Evolutionary conservation across 2,329 filamentous ascomycete genomes (phyloP), one percentile per base, ranked within the genome.

Genomic region (Fusarium lyarnte): DNA sequence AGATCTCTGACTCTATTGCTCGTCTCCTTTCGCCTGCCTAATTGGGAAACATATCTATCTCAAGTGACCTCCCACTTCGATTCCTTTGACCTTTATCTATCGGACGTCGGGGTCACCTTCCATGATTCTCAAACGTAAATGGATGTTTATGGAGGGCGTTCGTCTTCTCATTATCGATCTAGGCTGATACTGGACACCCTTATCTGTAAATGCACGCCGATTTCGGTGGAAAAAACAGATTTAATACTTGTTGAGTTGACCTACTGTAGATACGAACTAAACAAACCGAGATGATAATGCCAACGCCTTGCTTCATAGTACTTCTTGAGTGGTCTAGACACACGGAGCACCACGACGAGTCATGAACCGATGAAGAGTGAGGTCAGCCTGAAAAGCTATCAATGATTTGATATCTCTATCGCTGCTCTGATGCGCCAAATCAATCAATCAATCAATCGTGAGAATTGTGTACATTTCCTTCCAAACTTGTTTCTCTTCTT

Each of bases 21-120:
- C 36, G 52, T 73, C 71, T 74, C 71, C 70, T 43, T 73, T 73
- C 38, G 53, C 70, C 70, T 73, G 61, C 70, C 70, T 63, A 73
- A 71, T 73, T 27, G 43, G 70, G 70, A 51, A 67, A 49, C 14
- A 36, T 42, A 52, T 45, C 45, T 49, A 58, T 66, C 66, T 70
- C 60, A 51, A 43, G 49, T 29, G 47, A 53, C 61, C 42, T 49
- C 27, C 69, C 49, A 29, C 36, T 43, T 69, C n/a, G 39, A 49
- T 17, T 25, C n/a, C 12, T 25, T n/a, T 59, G 27, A 23, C 21
- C 21, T 47, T 29, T 57, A 39, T 53, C 36, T 52, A 69, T 51
- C 53, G 23, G n/a, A 36, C 25, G 21, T 41, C 68, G 60, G 54
- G 42, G 39, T 62, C 38, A 66, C 61, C 27, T 67, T 58, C 55